Evolutionary conservation across 1,284 basidiomycete species (phyloP).

Genomic region (Microbotryum lychnidis-dioicae): DNA sequence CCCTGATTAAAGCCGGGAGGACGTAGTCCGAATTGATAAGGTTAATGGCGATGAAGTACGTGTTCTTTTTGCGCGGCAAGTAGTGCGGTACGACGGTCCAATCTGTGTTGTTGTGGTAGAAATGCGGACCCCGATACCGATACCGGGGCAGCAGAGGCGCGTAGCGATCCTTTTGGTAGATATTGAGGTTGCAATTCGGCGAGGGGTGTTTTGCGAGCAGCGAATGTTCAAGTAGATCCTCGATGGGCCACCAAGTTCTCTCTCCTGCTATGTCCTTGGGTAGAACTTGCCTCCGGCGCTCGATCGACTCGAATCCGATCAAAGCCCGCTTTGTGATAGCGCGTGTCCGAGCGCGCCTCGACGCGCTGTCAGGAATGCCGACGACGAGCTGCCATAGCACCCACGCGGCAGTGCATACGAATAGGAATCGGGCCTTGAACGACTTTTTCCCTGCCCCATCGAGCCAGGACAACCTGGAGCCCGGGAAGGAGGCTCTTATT

Average conservation of each 20-base stretch:
- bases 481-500: no score
- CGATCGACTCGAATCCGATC: no score
- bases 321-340: no score
- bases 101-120: background rate
- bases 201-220: slow-evolving; percentile 7
- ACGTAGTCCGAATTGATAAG: slow-evolving; percentile 27
- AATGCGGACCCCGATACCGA: background rate
- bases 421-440: no score
- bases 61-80: slow-evolving; percentile 4
- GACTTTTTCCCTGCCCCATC: no score
- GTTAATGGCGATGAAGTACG: slow-evolving; percentile 34
- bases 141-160: slow-evolving; percentile 8
- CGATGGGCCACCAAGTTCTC: background rate
- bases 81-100: slow-evolving; percentile 3
- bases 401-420: no score
- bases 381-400: no score
- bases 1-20: slow-evolving; percentile 31
- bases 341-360: no score
- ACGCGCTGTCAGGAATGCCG: no score
- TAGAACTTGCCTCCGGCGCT: no score
- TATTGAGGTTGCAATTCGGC: slow-evolving; percentile 12
- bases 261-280: no score
- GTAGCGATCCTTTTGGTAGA: slow-evolving; percentile 16
- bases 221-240: slow-evolving; percentile 11
- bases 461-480: no score